Conservation (phyloP, 306 rosid species). For the Rosa lucieae region DNA sequence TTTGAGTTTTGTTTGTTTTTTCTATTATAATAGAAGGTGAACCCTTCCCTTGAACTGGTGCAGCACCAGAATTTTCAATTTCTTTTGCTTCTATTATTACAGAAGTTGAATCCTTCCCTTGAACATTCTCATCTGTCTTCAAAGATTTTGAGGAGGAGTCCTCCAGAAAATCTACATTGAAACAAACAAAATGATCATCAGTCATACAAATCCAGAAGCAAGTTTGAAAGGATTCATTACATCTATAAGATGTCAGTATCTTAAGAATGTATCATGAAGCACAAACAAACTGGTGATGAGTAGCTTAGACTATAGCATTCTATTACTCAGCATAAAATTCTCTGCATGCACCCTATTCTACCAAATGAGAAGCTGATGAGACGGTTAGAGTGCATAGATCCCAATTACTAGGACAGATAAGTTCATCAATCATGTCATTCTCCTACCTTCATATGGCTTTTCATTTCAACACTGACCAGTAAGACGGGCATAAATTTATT, state of each 20-base stretch:
- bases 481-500: not conserved
- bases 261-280: not conserved
- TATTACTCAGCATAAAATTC: not conserved
- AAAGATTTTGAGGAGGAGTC: conserved; percentile 9
- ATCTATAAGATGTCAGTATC: not conserved
- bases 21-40: conserved; percentile 3
- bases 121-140: not conserved
- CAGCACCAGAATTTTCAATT: conserved; percentile 12
- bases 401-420: not conserved
- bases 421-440: not conserved
- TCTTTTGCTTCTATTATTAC: conserved; percentile 14
- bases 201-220: not conserved
- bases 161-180: conserved; percentile 19
- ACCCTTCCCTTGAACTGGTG: conserved; percentile 7
- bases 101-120: not conserved
- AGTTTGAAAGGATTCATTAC: not conserved
- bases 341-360: not conserved
- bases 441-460: not conserved
- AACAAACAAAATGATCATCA: not conserved
- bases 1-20: conserved; percentile 9
- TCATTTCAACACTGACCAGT: not conserved
- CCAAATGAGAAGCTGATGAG: not conserved
- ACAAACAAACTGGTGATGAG: not conserved
- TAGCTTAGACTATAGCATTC: not conserved
- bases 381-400: not conserved